phyloP scores from a whole-genome alignment of 169 alveolate species.

The Hepatocystis sp. region DNA sequence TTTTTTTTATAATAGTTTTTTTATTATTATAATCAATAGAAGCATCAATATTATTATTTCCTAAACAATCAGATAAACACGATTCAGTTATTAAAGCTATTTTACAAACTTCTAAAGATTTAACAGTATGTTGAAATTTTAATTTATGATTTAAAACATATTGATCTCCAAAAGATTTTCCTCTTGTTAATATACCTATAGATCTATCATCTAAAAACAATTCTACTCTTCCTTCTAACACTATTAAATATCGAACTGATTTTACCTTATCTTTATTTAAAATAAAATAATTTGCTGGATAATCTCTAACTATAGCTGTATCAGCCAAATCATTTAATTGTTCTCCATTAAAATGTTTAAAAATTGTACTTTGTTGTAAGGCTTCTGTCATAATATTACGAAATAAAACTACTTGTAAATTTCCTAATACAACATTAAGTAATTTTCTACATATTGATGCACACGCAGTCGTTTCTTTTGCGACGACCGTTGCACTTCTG shows the following conservation, averaged over 20 bases:
- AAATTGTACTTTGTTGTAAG: conserved; percentile 88
- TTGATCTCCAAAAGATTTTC: conserved; percentile 96
- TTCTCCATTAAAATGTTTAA: conserved; percentile 88
- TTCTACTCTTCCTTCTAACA: conserved; percentile 91
- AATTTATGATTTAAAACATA: conserved; percentile 89
- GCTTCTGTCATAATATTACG: conserved; percentile 90
- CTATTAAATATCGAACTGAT: conserved; percentile 88
- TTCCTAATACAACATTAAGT: conserved; percentile 88
- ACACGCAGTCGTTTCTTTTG: conserved; percentile 89
- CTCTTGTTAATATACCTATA: conserved; percentile 88
- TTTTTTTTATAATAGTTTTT: conserved; percentile 85
- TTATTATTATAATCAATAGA: conserved; percentile 89
- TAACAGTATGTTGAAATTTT: conserved; percentile 88
- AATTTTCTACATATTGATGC: conserved; percentile 88
- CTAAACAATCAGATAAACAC: conserved; percentile 85
- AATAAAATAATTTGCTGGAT: conserved; percentile 77
- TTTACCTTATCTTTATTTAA: conserved; percentile 83
- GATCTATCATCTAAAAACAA: conserved; percentile 78
- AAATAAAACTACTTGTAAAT: conserved; percentile 89
- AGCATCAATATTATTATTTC: conserved; percentile 87
- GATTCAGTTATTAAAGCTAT: conserved; percentile 88
- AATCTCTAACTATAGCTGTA: conserved; percentile 87
- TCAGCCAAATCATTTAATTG: conserved; percentile 85
- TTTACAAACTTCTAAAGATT: conserved; percentile 82
- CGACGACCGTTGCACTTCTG: conserved; percentile 94